A percentile compares a stretch with the other conserved stretches of the same genome.
These are phyloP conservation scores for Bertia moriformis DNA, from an alignment of 2,329 filamentous ascomycete species.

Conservation along the genomic window DNA sequence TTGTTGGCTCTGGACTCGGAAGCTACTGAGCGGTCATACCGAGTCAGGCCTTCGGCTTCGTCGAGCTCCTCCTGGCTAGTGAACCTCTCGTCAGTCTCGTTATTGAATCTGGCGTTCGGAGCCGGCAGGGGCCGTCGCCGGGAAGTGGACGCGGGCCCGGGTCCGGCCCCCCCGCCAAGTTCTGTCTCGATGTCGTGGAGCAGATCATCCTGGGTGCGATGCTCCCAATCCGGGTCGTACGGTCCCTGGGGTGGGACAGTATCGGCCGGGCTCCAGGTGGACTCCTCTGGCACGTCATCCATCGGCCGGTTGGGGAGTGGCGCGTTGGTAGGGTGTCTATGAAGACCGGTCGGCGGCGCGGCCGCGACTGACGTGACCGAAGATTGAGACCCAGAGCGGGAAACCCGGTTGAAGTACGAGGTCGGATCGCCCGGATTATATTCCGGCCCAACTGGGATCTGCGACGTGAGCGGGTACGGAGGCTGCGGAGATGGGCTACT, in stretches of 20 bases:
- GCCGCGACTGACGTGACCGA: slow-evolving; percentile 31
- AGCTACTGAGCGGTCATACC: no score
- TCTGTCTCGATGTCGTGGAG: slow-evolving; percentile 44
- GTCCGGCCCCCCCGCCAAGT: no score
- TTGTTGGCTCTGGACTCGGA: slow-evolving; percentile 25
- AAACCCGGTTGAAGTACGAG: slow-evolving; percentile 25
- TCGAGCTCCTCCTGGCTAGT: slow-evolving; percentile 23
- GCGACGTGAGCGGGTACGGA: slow-evolving; percentile 34
- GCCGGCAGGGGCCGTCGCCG: slow-evolving; percentile 18
- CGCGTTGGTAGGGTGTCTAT: slow-evolving; percentile 43
- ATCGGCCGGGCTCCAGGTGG: slow-evolving; percentile 22
- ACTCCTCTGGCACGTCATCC: slow-evolving; percentile 25
- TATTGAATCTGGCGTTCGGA: slow-evolving; percentile 2
- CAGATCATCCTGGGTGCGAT: slow-evolving; percentile 32
- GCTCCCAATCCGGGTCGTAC: slow-evolving; percentile 19
- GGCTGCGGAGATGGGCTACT: slow-evolving; percentile 17
- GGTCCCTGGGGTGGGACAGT: no score
- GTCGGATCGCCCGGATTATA: slow-evolving; percentile 32
- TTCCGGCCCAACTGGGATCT: slow-evolving; percentile 35
- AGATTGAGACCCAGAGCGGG: slow-evolving; percentile 32
- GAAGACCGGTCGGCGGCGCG: slow-evolving; percentile 27
- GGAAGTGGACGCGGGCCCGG: slow-evolving; percentile 17
- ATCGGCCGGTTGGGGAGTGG: slow-evolving; percentile 39
- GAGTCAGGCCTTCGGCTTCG: slow-evolving; percentile 25
- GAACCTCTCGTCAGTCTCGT: slow-evolving; percentile 26